Evolutionary conservation across 805 yeast species (phyloP).

Genomic region (Hanseniaspora opuntiae): DNA sequence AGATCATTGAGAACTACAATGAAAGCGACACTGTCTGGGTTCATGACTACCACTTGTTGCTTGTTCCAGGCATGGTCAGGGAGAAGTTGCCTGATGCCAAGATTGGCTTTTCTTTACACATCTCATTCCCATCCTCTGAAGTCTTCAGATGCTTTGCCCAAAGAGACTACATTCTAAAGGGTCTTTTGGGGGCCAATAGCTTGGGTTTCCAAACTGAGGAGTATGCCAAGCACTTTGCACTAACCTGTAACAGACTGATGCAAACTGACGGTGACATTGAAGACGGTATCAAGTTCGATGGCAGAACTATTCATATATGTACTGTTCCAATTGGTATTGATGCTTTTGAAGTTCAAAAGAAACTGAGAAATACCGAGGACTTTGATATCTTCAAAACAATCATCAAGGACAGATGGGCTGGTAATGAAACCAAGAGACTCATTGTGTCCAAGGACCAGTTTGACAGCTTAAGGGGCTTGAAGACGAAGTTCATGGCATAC

Average conservation of each 20-base stretch:
- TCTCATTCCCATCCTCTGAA: slow-evolving; percentile 90
- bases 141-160: slow-evolving; percentile 90
- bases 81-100: slow-evolving; percentile 63
- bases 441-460: slow-evolving; percentile 81
- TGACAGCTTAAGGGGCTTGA: slow-evolving; percentile 76
- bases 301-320: slow-evolving; percentile 41
- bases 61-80: slow-evolving; percentile 77
- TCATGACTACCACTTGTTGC: slow-evolving; percentile 81
- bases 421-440: slow-evolving; percentile 23
- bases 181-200: slow-evolving; percentile 78
- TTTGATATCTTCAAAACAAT: slow-evolving; percentile 54
- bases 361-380: slow-evolving; percentile 31
- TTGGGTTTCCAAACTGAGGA: slow-evolving; percentile 85
- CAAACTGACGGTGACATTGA: slow-evolving; percentile 64
- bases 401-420: slow-evolving; percentile 67
- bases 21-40: slow-evolving; percentile 77
- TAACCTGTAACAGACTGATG: slow-evolving; percentile 71
- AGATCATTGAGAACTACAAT: slow-evolving; percentile 51
- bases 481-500: slow-evolving; percentile 75
- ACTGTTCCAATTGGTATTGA: slow-evolving; percentile 72
- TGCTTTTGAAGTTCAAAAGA: slow-evolving; percentile 39
- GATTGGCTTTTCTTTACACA: slow-evolving; percentile 84
- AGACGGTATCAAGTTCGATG: slow-evolving; percentile 47
- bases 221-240: slow-evolving; percentile 84
- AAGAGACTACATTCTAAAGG: slow-evolving; percentile 59